Conservation (phyloP, 1,139 yeast genomes). For the Kodamaea fungicola region DNA sequence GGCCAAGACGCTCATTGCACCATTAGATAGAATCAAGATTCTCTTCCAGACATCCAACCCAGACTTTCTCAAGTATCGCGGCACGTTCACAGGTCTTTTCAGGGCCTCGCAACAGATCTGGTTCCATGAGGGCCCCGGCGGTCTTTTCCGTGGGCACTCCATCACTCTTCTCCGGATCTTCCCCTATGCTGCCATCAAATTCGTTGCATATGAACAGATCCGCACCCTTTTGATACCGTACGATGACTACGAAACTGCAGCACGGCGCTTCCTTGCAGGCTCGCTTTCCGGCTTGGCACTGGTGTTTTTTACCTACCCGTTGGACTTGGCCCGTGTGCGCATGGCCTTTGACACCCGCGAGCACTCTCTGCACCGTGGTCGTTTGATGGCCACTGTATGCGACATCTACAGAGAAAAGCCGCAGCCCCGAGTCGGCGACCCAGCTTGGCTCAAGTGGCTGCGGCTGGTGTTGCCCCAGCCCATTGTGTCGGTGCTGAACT, state of each 20-base stretch:
- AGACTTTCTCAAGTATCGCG: slow-evolving; percentile 74
- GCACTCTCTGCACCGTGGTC: slow-evolving; percentile 37
- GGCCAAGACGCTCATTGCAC: slow-evolving; percentile 93
- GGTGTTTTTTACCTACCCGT: slow-evolving; percentile 87
- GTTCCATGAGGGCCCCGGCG: slow-evolving; percentile 67
- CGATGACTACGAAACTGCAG: slow-evolving; percentile 70
- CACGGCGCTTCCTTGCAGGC: slow-evolving; percentile 82
- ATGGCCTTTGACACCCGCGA: slow-evolving; percentile 80
- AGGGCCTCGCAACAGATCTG: slow-evolving; percentile 70
- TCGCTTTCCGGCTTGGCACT: slow-evolving; percentile 84
- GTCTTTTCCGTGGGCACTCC: slow-evolving; percentile 93
- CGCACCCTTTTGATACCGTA: slow-evolving; percentile 75
- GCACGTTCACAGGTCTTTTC: slow-evolving; percentile 73
- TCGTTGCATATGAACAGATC: slow-evolving; percentile 95
- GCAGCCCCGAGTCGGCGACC: slow-evolving; percentile 33
- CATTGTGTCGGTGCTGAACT: slow-evolving; percentile 55
- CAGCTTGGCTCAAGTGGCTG: slow-evolving; percentile 33
- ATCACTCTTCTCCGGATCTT: slow-evolving; percentile 87
- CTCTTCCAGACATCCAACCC: slow-evolving; percentile 95
- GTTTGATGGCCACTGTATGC: slow-evolving; percentile 50
- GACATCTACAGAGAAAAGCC: slow-evolving; percentile 66
- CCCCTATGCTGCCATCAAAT: slow-evolving; percentile 96
- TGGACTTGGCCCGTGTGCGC: slow-evolving; percentile 86
- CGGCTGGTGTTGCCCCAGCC: slow-evolving; percentile 32
- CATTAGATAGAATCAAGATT: slow-evolving; percentile 90